Base-by-base conservation (phyloP, 2,329 filamentous ascomycete genomes). In the Coleophoma crateriformis region DNA sequence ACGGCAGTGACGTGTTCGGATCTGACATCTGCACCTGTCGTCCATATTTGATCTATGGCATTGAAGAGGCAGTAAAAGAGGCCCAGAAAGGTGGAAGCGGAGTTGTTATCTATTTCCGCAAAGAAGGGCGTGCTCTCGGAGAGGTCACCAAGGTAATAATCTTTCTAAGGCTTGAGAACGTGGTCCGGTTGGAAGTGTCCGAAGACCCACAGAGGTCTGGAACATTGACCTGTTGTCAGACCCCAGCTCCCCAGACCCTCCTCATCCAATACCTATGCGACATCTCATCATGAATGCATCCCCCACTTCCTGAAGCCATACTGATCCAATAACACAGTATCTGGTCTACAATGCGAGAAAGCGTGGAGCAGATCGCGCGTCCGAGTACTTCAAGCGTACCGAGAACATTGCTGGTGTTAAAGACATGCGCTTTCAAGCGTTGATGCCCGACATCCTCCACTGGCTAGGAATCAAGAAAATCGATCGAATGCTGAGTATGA, bases 391-490 rank as follows among this genome's bases (percentile, higher is more conserved):
- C 75, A 87, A 92, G 71, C 80, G 94, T 50, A 97, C 92, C n/a
- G 92, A 96, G 70, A 96, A 96, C 67, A 95, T 99, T 66, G 94
- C 94, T 8, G 94, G 94, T 53, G 92, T 97, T 58, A 95, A 96
- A 68, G 87, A 84, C 60, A 97, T 97, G 92, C 85, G 94, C 37
- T 97, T 97, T 77, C 94, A 97, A 74, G 92, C 92, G 27, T 76
- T 99, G 48, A 97, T 97, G 94, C 92, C 94, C 33, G 90, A 96
- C 67, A 95, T 97, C 58, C 78, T 97, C 48, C 94, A 97, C 71
- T 97, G 94, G 94, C 81, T 99, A 32, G 94, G 94, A 54, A 96
- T 99, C 65, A 94, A 88, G 67, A 97, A 97, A 77, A 97, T 99
- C 64, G 94, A 99, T 68, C 81, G 91, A 53, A 99, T 97, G 94